These are phyloP conservation scores for Paraurostyla sp. DNA, from an alignment of 73 alveolate genomes.

Conservation along the genomic window DNA sequence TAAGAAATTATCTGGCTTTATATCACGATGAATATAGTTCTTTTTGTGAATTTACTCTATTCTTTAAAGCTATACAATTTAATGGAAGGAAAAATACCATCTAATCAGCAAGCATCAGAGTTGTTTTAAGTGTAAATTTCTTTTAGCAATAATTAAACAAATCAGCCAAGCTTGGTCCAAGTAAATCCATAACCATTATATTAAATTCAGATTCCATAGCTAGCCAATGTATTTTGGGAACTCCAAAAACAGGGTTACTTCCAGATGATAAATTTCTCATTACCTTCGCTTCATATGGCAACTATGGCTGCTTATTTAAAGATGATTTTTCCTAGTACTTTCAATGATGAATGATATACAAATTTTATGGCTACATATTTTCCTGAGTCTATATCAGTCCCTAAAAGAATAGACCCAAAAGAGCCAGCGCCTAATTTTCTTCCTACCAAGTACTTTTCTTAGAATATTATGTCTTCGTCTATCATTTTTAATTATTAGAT, in stretches of 20 bases:
- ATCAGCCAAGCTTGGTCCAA: slow-evolving; percentile 98
- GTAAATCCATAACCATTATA: slow-evolving; percentile 96
- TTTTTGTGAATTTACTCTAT: slow-evolving; percentile 80
- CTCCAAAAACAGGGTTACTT: slow-evolving; percentile 74
- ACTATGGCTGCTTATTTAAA: slow-evolving; percentile 76
- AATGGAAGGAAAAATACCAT: slow-evolving; percentile 45
- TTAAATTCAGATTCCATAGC: slow-evolving; percentile 97
- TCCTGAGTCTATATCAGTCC: slow-evolving; percentile 36
- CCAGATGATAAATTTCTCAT: slow-evolving; percentile 69
- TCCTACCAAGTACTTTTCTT: slow-evolving; percentile 57
- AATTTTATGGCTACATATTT: slow-evolving; percentile 65
- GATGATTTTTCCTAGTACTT: slow-evolving; percentile 57
- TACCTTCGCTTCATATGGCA: slow-evolving; percentile 81
- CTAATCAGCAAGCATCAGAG: slow-evolving; percentile 89
- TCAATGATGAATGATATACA: background rate
- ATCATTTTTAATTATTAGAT: slow-evolving; percentile 5
- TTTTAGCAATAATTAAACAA: slow-evolving; percentile 92
- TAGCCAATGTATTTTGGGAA: slow-evolving; percentile 95
- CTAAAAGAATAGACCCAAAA: slow-evolving; percentile 66
- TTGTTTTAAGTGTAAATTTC: slow-evolving; percentile 90
- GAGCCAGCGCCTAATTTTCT: slow-evolving; percentile 76
- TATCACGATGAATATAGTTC: slow-evolving; percentile 85
- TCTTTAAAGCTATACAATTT: slow-evolving; percentile 50
- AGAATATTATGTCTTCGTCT: slow-evolving; percentile 62
- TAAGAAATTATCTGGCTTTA: slow-evolving; percentile 91